Evolutionary conservation across 768 basidiomycete species (phyloP).

Genomic region (Naganishia randhawae): DNA sequence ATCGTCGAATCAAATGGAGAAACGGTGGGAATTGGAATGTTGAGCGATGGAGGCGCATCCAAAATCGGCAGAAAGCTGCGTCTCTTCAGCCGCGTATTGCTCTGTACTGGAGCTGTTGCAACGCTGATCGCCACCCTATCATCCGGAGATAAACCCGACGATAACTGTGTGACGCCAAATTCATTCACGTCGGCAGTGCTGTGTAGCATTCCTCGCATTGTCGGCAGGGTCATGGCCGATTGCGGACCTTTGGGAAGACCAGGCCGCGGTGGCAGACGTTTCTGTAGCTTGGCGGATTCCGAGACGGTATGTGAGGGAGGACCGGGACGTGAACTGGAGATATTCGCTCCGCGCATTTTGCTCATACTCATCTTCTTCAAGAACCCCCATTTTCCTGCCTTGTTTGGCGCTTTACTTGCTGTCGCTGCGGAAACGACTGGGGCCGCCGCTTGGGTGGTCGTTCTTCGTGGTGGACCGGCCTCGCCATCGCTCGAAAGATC

Average conservation of each 20-base stretch:
- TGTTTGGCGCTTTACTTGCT: slow-evolving; percentile 48
- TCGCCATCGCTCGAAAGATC: slow-evolving; percentile 23
- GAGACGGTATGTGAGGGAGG: not conserved
- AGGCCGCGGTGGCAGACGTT: slow-evolving; percentile 33
- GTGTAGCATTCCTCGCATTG: slow-evolving; percentile 24
- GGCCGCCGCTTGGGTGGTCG: slow-evolving; percentile 21
- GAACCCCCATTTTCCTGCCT: slow-evolving; percentile 84
- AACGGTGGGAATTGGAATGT: slow-evolving; percentile 63
- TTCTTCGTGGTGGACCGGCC: not conserved
- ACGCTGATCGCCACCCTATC: not conserved
- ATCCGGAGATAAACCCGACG: not conserved
- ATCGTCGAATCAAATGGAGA: slow-evolving; percentile 58
- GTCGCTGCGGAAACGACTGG: slow-evolving; percentile 11
- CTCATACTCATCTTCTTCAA: slow-evolving; percentile 99
- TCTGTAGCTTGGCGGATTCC: slow-evolving; percentile 13
- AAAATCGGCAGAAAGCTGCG: slow-evolving; percentile 84
- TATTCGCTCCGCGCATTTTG: slow-evolving; percentile 60
- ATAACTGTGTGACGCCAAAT: not conserved
- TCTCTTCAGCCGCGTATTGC: slow-evolving; percentile 57
- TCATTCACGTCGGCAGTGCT: slow-evolving; percentile 24
- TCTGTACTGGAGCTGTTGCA: slow-evolving; percentile 9
- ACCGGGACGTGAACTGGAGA: not conserved
- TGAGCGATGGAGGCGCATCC: slow-evolving; percentile 60
- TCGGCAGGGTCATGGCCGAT: slow-evolving; percentile 37
- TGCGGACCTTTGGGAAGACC: slow-evolving; percentile 21